Evolutionary conservation across 768 basidiomycete genomes (phyloP).

Genomic region (Suillus hirtellus): DNA sequence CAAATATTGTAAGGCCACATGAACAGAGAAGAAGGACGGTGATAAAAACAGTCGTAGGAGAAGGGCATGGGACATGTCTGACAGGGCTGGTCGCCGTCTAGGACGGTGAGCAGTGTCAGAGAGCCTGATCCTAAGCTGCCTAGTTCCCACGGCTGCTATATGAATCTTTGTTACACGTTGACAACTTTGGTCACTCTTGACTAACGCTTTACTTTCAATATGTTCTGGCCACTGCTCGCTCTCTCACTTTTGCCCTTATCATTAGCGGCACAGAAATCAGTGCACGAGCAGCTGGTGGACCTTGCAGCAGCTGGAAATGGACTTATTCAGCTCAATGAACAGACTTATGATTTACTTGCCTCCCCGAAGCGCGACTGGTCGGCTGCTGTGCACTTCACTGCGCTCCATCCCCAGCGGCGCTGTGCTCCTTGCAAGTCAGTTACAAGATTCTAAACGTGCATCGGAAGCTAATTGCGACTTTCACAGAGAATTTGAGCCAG

Average conservation of each 20-base stretch:
- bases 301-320: constrained; percentile 76
- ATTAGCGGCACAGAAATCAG: constrained; percentile 29
- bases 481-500: constrained; percentile 79
- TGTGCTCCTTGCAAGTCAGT: constrained; percentile 93
- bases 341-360: constrained; percentile 76
- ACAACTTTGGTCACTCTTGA: constrained; percentile 1
- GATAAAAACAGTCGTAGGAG: constrained; percentile 91
- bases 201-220: constrained; percentile 12
- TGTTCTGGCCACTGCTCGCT: constrained; percentile 29
- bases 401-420: constrained; percentile 74
- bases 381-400: constrained; percentile 86
- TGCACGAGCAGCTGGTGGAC: constrained; percentile 60
- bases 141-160: constrained; percentile 16
- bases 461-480: not conserved
- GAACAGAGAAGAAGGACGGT: constrained; percentile 89
- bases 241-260: constrained; percentile 33
- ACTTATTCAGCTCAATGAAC: constrained; percentile 76
- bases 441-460: not conserved
- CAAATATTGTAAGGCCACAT: constrained; percentile 90
- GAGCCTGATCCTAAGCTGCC: not conserved
- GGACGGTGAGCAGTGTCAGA: constrained; percentile 13
- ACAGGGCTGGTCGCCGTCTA: constrained; percentile 14
- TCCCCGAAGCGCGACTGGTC: constrained; percentile 82
- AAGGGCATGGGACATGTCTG: constrained; percentile 70
- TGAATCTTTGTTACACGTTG: constrained; percentile 8